Conservation (phyloP, 129 eudicot species). For the Oenanthe sinensis region DNA sequence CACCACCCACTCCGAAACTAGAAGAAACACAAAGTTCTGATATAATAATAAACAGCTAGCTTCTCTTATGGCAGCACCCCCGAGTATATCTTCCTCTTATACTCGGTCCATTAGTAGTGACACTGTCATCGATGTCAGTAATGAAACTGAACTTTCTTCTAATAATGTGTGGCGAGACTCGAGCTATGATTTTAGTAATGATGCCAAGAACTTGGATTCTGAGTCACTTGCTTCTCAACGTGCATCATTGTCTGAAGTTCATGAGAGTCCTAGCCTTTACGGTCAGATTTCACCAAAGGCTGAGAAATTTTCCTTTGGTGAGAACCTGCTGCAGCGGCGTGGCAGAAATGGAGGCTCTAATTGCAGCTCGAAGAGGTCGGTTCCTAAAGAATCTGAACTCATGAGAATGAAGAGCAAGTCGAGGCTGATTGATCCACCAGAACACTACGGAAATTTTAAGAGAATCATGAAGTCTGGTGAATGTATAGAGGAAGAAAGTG, state of each 20-base stretch:
- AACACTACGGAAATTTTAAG: background rate
- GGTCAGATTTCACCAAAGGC: background rate
- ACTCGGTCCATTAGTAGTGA: background rate
- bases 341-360: background rate
- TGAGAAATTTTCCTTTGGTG: background rate
- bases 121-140: background rate
- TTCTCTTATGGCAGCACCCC: background rate
- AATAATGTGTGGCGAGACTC: constrained; percentile 28
- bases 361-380: background rate
- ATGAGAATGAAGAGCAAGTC: background rate
- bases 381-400: constrained; percentile 1
- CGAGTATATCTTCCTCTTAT: background rate
- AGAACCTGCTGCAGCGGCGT: background rate
- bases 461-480: background rate
- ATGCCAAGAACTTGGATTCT: constrained; percentile 6
- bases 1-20: background rate
- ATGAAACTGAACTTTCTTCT: constrained; percentile 19
- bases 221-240: constrained; percentile 21
- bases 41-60: background rate
- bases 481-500: constrained; percentile 18
- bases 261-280: background rate
- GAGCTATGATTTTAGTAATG: constrained; percentile 42
- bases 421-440: background rate
- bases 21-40: background rate
- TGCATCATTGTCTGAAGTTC: background rate